Percentiles rank a stretch among this genome's conserved stretches.
These are phyloP conservation scores for Penicillium hordei DNA, from an alignment of 2,329 filamentous ascomycete species.

Conservation along the genomic window DNA sequence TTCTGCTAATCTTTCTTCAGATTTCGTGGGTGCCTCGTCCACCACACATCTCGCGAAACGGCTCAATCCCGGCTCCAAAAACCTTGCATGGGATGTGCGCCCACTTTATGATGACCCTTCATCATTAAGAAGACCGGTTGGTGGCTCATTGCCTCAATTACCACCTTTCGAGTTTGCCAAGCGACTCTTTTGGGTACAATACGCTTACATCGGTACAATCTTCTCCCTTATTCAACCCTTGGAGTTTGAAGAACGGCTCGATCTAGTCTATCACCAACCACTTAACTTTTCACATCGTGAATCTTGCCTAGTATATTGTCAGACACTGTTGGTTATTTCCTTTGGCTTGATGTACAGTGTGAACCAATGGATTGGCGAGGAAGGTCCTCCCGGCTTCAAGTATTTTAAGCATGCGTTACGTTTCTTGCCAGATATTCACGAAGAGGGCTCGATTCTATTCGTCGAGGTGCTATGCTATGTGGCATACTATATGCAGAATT, in stretches of 20 bases:
- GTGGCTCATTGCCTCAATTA: conserved; percentile 39
- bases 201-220: conserved; percentile 59
- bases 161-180: conserved; percentile 54
- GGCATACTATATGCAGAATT: conserved; percentile 59
- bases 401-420: conserved; percentile 55
- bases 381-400: conserved; percentile 56
- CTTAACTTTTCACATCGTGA: conserved; percentile 48
- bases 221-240: conserved; percentile 54
- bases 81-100: conserved; percentile 39
- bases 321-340: conserved; percentile 54
- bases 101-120: conserved; percentile 38
- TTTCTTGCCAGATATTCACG: conserved; percentile 56
- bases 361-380: conserved; percentile 55
- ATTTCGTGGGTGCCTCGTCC: conserved; percentile 37
- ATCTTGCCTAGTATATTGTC: conserved; percentile 52
- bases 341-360: conserved; percentile 59
- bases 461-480: conserved; percentile 57
- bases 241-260: conserved; percentile 49
- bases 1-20: conserved; percentile 13
- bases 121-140: conserved; percentile 31
- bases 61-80: conserved; percentile 34
- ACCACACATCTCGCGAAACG: conserved; percentile 39
- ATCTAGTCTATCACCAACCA: conserved; percentile 46
- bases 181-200: conserved; percentile 53
- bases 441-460: conserved; percentile 55